Evolutionary conservation across 495 filamentous ascomycete genomes (phyloP).

Genomic region (Aeminium ludgeri): DNA sequence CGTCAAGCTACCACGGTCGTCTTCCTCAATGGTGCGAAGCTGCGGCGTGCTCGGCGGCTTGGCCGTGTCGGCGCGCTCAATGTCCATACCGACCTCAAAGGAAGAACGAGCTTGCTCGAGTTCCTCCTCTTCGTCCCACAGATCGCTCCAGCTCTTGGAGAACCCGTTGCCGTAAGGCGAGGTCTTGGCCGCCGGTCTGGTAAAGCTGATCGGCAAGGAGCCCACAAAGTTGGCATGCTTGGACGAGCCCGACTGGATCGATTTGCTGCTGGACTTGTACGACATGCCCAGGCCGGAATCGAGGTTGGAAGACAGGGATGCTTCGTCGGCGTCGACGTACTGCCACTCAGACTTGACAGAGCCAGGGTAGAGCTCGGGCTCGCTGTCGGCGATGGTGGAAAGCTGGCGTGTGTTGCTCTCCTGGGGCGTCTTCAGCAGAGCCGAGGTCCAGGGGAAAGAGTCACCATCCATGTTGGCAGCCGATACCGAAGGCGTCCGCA

Average conservation of each 20-base stretch:
- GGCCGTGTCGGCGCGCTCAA: constrained; percentile 19
- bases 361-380: constrained; percentile 74
- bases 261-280: constrained; percentile 41
- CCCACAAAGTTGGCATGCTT: constrained; percentile 37
- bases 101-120: constrained; percentile 30
- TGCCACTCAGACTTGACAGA: constrained; percentile 38
- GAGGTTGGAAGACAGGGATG: constrained; percentile 62
- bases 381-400: constrained; percentile 64
- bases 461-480: constrained; percentile 67
- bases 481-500: constrained; percentile 87
- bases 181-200: constrained; percentile 29
- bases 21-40: constrained; percentile 9
- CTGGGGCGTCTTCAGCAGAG: constrained; percentile 59
- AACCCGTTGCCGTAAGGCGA: constrained; percentile 34
- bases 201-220: constrained; percentile 53
- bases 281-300: constrained; percentile 57
- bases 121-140: constrained; percentile 83
- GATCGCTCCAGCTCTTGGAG: constrained; percentile 94
- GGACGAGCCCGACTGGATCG: not conserved
- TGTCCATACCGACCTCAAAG: constrained; percentile 13
- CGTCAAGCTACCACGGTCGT: constrained; percentile 20
- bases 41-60: constrained; percentile 20
- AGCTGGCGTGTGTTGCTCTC: constrained; percentile 68
- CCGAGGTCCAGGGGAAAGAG: constrained; percentile 92
- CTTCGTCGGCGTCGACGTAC: constrained; percentile 39